Percentiles rank a stretch among this genome's conserved stretches.
phyloP scores from a whole-genome alignment of 176 grass and related monocot genomes.

The Oryza meyeriana region DNA sequence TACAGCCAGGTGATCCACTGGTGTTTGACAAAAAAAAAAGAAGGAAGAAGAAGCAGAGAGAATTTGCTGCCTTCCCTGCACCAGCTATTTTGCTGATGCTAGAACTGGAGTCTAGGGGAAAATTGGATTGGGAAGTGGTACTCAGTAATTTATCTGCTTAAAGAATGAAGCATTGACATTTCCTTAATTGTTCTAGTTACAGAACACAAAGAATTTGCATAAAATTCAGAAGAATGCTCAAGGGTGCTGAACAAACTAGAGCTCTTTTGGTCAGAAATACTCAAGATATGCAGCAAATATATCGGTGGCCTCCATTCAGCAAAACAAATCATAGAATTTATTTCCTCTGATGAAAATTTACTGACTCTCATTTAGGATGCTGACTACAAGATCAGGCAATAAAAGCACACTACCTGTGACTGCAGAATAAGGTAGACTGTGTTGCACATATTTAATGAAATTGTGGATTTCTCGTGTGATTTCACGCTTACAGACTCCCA shows the following conservation, averaged over 20 bases:
- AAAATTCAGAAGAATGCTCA: constrained; percentile 44
- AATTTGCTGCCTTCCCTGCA: too few relatives aligned
- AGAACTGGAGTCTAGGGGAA: neutral
- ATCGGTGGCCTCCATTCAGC: constrained; percentile 87
- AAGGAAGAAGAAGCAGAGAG: too few relatives aligned
- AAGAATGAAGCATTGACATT: constrained; percentile 35
- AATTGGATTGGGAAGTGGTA: neutral
- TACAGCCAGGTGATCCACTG: neutral
- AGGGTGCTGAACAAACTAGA: constrained; percentile 34
- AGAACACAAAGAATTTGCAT: constrained; percentile 50
- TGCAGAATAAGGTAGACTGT: constrained; percentile 85
- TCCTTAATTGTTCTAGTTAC: constrained; percentile 56
- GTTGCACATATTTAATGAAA: constrained; percentile 90
- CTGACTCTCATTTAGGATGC: constrained; percentile 68
- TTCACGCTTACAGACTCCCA: constrained; percentile 65
- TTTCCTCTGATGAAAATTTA: constrained; percentile 59
- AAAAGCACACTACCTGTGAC: constrained; percentile 75
- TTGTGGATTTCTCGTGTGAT: constrained; percentile 65
- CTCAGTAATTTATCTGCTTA: neutral
- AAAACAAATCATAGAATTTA: constrained; percentile 44
- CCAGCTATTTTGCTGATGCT: too few relatives aligned
- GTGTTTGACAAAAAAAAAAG: neutral
- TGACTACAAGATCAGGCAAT: constrained; percentile 54
- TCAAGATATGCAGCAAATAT: constrained; percentile 56
- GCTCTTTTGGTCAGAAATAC: constrained; percentile 37